These are phyloP conservation scores for Xanthoceras sorbifolium DNA, from an alignment of 345 rosid species.

Conservation along the genomic window DNA sequence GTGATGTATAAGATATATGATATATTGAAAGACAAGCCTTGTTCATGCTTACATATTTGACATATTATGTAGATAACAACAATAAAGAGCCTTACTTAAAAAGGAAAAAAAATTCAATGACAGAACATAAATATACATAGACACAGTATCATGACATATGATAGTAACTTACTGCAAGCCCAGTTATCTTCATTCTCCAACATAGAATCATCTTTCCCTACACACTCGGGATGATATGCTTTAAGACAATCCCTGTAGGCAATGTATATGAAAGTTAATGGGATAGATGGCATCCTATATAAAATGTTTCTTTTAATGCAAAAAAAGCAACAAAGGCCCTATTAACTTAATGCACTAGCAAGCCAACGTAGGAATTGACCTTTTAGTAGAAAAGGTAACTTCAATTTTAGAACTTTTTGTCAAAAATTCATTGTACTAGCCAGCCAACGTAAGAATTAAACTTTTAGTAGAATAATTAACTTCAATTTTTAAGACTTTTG, in stretches of 20 bases:
- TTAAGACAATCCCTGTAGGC: constrained; percentile 47
- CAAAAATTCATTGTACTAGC: background rate
- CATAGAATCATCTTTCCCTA: constrained; percentile 35
- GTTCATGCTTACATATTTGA: background rate
- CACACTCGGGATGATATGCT: constrained; percentile 49
- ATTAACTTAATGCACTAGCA: background rate
- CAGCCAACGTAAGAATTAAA: too few species aligned
- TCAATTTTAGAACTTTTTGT: too few species aligned
- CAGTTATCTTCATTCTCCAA: constrained; percentile 34
- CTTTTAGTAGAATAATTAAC: too few species aligned
- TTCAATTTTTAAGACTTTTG: too few species aligned
- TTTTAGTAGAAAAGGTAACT: background rate
- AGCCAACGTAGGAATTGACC: too few species aligned
- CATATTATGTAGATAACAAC: background rate
- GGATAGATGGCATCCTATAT: background rate
- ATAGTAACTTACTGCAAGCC: constrained; percentile 44
- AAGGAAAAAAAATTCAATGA: background rate
- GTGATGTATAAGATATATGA: too few species aligned
- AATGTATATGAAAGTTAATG: constrained; percentile 9
- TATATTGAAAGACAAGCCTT: background rate
- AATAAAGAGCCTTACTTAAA: background rate
- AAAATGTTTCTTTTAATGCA: background rate
- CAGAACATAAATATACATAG: background rate
- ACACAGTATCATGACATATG: background rate
- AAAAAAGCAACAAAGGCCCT: background rate